phyloP scores from a whole-genome alignment of 805 yeast species.

The Aciculoconidium aculeatum region DNA sequence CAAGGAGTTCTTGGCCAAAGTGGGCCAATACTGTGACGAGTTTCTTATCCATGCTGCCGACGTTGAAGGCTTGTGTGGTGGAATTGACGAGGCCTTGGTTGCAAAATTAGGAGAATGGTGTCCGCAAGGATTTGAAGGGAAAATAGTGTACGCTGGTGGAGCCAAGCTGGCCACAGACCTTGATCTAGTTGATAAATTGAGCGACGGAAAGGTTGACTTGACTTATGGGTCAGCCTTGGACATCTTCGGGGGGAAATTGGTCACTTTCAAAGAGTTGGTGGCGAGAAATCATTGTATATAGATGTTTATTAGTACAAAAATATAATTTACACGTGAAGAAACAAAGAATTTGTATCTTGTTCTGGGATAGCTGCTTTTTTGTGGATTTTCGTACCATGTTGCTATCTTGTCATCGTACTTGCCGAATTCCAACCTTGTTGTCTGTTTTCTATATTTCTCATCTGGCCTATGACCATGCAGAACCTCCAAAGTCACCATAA shows the following conservation, averaged over 20 bases:
- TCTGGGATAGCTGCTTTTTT: neutral
- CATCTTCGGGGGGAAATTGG: constrained; percentile 86
- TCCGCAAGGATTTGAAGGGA: constrained; percentile 45
- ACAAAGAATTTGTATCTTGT: neutral
- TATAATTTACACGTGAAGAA: neutral
- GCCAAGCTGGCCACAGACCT: constrained; percentile 74
- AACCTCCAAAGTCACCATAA: constrained; percentile 13
- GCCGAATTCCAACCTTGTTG: no score
- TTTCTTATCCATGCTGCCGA: constrained; percentile 96
- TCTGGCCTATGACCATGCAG: constrained; percentile 7
- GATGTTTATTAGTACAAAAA: neutral
- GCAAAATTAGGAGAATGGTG: constrained; percentile 72
- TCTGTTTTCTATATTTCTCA: no score
- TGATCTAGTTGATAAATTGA: constrained; percentile 55
- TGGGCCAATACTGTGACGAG: constrained; percentile 72
- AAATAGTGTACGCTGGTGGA: constrained; percentile 95
- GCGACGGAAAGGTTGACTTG: constrained; percentile 80
- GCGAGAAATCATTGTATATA: constrained; percentile 51
- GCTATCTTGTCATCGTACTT: no score
- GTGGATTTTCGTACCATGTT: no score
- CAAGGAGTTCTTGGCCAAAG: constrained; percentile 43
- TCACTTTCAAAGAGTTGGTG: constrained; percentile 69
- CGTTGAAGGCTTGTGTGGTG: constrained; percentile 93
- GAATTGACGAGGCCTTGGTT: constrained; percentile 82
- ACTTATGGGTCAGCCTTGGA: constrained; percentile 93